phyloP scores from a whole-genome alignment of 257 asterid species.

The Solanum gracilifrons region DNA sequence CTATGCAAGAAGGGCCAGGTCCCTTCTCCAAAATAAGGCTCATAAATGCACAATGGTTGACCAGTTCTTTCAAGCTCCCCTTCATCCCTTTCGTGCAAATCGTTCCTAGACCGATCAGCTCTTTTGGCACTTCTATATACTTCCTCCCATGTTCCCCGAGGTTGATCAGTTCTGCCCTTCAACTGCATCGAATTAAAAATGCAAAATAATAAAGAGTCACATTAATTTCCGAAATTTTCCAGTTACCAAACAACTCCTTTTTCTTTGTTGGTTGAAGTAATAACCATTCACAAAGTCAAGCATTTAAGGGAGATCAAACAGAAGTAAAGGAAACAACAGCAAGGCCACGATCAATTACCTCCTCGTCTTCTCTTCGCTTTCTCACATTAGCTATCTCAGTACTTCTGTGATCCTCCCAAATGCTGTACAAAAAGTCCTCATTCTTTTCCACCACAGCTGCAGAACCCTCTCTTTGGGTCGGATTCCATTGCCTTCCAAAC shows the following conservation, averaged over 20 bases:
- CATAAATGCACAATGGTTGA: conserved; percentile 85
- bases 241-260: neutral
- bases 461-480: conserved; percentile 24
- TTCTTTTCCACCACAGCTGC: conserved; percentile 10
- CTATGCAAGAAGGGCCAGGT: conserved; percentile 89
- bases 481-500: conserved; percentile 51
- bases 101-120: conserved; percentile 51
- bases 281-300: neutral
- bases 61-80: conserved; percentile 97
- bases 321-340: neutral
- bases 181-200: conserved; percentile 40
- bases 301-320: neutral
- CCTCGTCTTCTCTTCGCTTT: conserved; percentile 83
- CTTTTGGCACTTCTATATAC: conserved; percentile 71
- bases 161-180: conserved; percentile 86
- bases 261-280: neutral
- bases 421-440: conserved; percentile 43
- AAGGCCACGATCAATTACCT: conserved; percentile 25
- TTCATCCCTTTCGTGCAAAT: conserved; percentile 88
- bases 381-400: conserved; percentile 38
- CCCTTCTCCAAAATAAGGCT: conserved; percentile 85
- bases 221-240: neutral
- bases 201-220: neutral
- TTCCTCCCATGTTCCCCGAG: conserved; percentile 89
- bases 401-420: conserved; percentile 80